Conservation (phyloP, 768 basidiomycete genomes). For the Sporobolomyces phaffii region DNA sequence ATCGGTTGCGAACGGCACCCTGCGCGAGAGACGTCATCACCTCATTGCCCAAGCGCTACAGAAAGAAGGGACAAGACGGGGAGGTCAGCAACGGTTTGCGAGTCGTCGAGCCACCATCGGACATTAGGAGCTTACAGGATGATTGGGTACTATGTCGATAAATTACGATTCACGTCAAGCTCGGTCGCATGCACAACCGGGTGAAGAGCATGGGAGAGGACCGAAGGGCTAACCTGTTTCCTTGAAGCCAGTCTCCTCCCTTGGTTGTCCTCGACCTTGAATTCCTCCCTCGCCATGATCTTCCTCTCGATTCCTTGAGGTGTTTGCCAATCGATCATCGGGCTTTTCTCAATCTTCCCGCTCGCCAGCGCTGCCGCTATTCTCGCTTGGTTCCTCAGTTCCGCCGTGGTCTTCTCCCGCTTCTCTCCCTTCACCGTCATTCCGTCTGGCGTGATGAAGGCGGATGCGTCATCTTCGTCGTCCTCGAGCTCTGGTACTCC, state of each 20-base stretch:
- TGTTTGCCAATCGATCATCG: slow-evolving; percentile 41
- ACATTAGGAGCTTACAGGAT: slow-evolving; percentile 26
- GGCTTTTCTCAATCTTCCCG: slow-evolving; percentile 35
- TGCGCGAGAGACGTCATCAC: slow-evolving; percentile 52
- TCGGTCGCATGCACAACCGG: neutral
- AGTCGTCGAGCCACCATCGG: neutral
- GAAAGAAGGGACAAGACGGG: neutral
- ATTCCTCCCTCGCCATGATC: slow-evolving; percentile 43
- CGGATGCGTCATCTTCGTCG: slow-evolving; percentile 30
- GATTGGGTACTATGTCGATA: slow-evolving; percentile 29
- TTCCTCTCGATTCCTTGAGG: slow-evolving; percentile 48
- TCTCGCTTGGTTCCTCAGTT: slow-evolving; percentile 26
- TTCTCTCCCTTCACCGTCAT: slow-evolving; percentile 10
- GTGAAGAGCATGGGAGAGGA: neutral
- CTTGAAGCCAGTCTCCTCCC: slow-evolving; percentile 45
- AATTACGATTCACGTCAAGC: neutral
- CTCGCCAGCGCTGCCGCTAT: slow-evolving; percentile 18
- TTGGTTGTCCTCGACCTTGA: slow-evolving; percentile 47
- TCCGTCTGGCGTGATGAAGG: neutral
- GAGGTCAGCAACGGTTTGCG: neutral
- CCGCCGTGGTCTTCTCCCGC: neutral
- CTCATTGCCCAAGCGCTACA: slow-evolving; percentile 39
- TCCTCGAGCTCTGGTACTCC: slow-evolving; percentile 51
- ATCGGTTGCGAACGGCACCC: neutral
- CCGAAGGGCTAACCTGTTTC: slow-evolving; percentile 39